Evolutionary conservation across 148 eudicot genomes (phyloP), one percentile per base, ranked within the genome.

Genomic region (Euryodendron excelsum): DNA sequence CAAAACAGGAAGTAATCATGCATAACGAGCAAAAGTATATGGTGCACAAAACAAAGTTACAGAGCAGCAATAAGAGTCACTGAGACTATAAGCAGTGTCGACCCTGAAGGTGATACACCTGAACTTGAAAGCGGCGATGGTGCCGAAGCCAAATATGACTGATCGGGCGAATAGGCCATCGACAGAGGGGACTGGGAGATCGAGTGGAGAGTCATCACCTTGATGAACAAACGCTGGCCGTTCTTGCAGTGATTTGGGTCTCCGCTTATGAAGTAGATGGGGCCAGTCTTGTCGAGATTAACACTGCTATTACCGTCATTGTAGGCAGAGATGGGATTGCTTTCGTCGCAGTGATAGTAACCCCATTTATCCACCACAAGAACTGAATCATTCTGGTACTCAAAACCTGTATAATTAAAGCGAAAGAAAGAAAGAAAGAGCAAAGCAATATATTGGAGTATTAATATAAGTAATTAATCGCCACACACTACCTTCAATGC

Each of bases 381-480:
- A 6, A 93, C 94, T 3, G 98, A 85, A 74, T 93, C 96, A 30
- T 89, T 91, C 60, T 80, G 65, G 90, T 91, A 91, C 62, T 69
- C 69, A 48, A 93, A 93, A 55, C 86, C 98, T 93, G 80, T 34
- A 11, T 18, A 28, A 4, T n/a, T n/a, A n/a, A n/a, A n/a, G n/a
- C n/a, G n/a, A n/a, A n/a, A n/a, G n/a, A 61, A 61, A 18, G 18
- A 63, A 11, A 63, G 1, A 28, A 31, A 11, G 15, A 61, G 34
- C 37, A 30, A 17, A 33, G 33, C 8, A 12, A n/a, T n/a, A n/a
- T n/a, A n/a, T n/a, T n/a, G n/a, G n/a, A n/a, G n/a, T n/a, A n/a
- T n/a, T n/a, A n/a, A n/a, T n/a, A n/a, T n/a, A n/a, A n/a, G n/a
- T n/a, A n/a, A n/a, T n/a, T n/a, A n/a, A n/a, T n/a, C n/a, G n/a